These are phyloP conservation scores for Aspergillus cejpii DNA, from an alignment of 2,329 filamentous ascomycete genomes.

Conservation along the genomic window DNA sequence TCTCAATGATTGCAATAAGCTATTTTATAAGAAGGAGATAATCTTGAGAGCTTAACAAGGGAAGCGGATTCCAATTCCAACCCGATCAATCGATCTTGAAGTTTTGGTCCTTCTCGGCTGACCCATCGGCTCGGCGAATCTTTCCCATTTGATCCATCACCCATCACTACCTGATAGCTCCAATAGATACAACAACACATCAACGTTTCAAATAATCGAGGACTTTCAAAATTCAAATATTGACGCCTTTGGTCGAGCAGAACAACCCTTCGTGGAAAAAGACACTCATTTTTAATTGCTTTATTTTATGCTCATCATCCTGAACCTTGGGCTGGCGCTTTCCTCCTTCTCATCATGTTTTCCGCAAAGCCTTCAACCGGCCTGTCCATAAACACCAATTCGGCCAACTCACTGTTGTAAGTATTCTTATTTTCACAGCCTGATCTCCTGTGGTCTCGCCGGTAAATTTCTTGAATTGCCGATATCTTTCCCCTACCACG, in stretches of 20 bases:
- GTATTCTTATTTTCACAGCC: conserved; percentile 15
- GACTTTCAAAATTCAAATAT: no score
- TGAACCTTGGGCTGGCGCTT: background rate
- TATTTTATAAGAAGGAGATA: background rate
- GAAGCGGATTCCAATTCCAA: no score
- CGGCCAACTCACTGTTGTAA: conserved; percentile 45
- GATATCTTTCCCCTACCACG: background rate
- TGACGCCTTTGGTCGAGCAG: no score
- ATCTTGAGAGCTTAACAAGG: no score
- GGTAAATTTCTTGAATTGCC: background rate
- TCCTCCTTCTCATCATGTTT: conserved; percentile 25
- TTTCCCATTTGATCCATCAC: no score
- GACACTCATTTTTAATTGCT: no score
- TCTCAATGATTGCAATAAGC: background rate
- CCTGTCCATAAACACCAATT: conserved; percentile 51
- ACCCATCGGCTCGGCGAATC: no score
- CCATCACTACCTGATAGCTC: no score
- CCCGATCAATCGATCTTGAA: no score
- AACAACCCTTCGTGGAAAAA: no score
- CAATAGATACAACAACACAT: background rate
- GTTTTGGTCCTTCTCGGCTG: no score
- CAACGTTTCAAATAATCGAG: background rate
- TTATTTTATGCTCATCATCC: background rate
- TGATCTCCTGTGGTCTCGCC: background rate
- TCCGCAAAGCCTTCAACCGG: conserved; percentile 32